Conservation (phyloP, 257 asterid species). For the Penstemon eatonii region DNA sequence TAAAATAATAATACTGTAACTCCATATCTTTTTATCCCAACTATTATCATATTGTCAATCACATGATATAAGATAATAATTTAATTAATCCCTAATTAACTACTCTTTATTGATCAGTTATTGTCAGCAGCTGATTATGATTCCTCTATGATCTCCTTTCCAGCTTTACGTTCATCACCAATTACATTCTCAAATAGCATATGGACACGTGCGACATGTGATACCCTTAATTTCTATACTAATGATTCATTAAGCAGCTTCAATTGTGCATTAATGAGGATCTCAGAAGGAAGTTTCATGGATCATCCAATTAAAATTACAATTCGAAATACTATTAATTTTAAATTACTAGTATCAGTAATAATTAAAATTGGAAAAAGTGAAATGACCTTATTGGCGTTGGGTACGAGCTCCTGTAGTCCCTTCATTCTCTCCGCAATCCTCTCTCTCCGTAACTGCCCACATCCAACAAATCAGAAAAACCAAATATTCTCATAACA, state of each 20-base stretch:
- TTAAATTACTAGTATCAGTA: conserved; percentile 7
- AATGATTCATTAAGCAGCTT: conserved; percentile 29
- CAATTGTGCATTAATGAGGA: neutral
- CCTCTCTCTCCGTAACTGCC: conserved; percentile 96
- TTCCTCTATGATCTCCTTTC: conserved; percentile 39
- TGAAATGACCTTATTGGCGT: conserved; percentile 76
- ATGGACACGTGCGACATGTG: conserved; percentile 34
- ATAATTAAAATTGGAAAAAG: neutral
- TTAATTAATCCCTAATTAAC: conserved; percentile 9
- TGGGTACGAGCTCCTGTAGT: conserved; percentile 93
- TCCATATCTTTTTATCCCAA: neutral
- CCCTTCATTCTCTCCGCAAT: conserved; percentile 98
- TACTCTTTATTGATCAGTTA: conserved; percentile 15
- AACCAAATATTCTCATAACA: conserved; percentile 11
- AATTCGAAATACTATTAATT: neutral
- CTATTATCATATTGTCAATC: neutral
- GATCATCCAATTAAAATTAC: neutral
- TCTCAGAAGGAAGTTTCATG: conserved; percentile 14
- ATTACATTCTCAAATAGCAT: conserved; percentile 39
- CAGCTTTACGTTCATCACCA: conserved; percentile 38
- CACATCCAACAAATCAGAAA: conserved; percentile 21
- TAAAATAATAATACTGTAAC: conserved; percentile 11
- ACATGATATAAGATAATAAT: neutral
- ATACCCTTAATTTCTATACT: conserved; percentile 19
- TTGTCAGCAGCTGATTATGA: conserved; percentile 38